Percentiles rank a stretch among this genome's conserved stretches.
Conservation (phyloP, 192 early-diverging fungal species). For the Coemansia umbellata region DNA sequence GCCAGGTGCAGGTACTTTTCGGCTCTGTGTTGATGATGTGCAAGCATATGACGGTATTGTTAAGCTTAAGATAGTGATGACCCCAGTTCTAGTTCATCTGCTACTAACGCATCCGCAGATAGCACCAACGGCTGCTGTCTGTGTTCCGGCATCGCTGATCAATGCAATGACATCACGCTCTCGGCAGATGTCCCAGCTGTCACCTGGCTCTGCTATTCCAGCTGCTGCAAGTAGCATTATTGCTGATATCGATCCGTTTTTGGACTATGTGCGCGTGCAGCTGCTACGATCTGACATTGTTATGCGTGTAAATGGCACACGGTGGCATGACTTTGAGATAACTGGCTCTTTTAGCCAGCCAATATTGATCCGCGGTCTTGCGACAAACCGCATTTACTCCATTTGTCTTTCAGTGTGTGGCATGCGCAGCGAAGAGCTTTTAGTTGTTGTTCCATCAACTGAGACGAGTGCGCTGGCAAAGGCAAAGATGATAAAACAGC, state of each 20-base stretch:
- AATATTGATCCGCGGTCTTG: slow-evolving; percentile 20
- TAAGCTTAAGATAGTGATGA: slow-evolving; percentile 18
- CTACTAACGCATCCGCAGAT: slow-evolving; percentile 27
- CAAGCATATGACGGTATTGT: slow-evolving; percentile 2
- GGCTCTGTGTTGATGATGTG: slow-evolving; percentile 17
- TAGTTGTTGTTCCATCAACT: slow-evolving; percentile 9
- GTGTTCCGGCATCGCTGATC: slow-evolving; percentile 33
- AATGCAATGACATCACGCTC: slow-evolving; percentile 4
- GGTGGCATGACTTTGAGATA: slow-evolving; percentile 28
- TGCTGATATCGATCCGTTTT: slow-evolving; percentile 22
- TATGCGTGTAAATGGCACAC: slow-evolving; percentile 36
- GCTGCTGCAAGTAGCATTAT: neutral
- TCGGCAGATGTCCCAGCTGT: neutral
- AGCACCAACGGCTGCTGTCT: slow-evolving; percentile 18
- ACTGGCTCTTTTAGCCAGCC: slow-evolving; percentile 7
- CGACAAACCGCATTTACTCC: slow-evolving; percentile 1
- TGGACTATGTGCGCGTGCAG: slow-evolving; percentile 35
- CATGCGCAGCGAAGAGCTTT: slow-evolving; percentile 39
- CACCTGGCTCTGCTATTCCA: neutral
- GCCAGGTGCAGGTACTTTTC: slow-evolving; percentile 8
- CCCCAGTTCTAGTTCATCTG: slow-evolving; percentile 33
- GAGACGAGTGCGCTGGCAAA: neutral
- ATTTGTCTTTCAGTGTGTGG: slow-evolving; percentile 27
- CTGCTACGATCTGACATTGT: slow-evolving; percentile 28
- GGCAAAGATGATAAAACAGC: slow-evolving; percentile 1